Conservation (phyloP, 225 moss, liverwort and hornwort genomes). For the Neckera pumila region DNA sequence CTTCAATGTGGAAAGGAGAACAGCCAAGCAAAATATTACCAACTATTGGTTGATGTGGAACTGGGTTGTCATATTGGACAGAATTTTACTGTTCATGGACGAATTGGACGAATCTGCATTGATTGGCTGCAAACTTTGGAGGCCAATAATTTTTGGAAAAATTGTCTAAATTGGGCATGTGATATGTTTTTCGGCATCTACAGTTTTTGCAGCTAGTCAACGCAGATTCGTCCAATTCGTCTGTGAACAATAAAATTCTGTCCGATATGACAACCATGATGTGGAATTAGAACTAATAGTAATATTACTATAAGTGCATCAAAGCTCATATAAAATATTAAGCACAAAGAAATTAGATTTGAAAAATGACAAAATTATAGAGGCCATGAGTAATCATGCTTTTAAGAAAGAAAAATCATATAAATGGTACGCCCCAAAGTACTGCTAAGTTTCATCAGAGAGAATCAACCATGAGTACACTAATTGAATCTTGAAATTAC, state of each 20-base stretch:
- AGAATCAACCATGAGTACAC: background rate
- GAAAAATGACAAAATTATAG: background rate
- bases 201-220: too few relatives aligned
- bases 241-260: too few relatives aligned
- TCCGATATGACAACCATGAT: too few relatives aligned
- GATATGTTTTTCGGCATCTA: too few relatives aligned
- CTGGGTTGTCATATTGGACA: too few relatives aligned
- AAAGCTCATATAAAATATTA: background rate
- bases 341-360: background rate
- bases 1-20: background rate
- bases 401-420: background rate
- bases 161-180: too few relatives aligned
- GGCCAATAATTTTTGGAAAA: too few relatives aligned
- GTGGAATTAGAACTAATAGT: background rate
- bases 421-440: background rate
- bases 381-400: background rate
- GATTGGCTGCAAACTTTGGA: too few relatives aligned
- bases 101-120: too few relatives aligned
- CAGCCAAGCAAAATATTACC: accelerated
- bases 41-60: background rate
- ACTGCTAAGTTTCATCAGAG: background rate
- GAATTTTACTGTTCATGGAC: too few relatives aligned
- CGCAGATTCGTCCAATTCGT: too few relatives aligned
- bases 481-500: too few relatives aligned
- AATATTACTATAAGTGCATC: background rate